Conservation (phyloP, 768 basidiomycete species). For the Phylloporus scabripes region DNA sequence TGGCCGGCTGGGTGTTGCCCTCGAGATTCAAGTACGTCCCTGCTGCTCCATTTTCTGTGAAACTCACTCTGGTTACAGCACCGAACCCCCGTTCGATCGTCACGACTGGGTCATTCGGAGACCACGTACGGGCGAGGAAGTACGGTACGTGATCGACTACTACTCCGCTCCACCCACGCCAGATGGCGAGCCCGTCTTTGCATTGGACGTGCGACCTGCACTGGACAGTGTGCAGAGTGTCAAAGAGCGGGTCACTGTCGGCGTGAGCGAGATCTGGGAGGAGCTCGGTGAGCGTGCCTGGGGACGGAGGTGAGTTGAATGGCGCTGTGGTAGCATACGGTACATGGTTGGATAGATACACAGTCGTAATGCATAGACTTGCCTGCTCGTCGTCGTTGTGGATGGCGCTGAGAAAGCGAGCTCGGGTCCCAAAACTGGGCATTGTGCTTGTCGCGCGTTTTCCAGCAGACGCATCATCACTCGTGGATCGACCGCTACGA, state of each 20-base stretch:
- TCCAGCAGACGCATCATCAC: constrained; percentile 4
- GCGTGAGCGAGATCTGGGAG: constrained; percentile 67
- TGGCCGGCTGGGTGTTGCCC: constrained; percentile 87
- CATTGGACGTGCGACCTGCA: constrained; percentile 92
- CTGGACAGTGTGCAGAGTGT: constrained; percentile 79
- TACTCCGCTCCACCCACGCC: constrained; percentile 87
- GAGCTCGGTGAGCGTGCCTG: constrained; percentile 29
- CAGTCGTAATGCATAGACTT: constrained; percentile 1
- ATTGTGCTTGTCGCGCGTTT: constrained; percentile 14
- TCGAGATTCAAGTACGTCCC: constrained; percentile 77
- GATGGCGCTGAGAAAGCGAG: constrained; percentile 8
- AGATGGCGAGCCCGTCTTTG: constrained; percentile 92
- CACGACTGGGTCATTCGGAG: constrained; percentile 97
- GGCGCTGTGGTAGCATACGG: constrained; percentile 8
- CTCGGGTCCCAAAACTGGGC: constrained; percentile 21
- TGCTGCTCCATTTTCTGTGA: neutral
- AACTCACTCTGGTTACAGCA: constrained; percentile 39
- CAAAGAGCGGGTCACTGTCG: constrained; percentile 63
- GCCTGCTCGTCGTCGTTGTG: constrained; percentile 2
- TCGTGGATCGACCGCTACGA: constrained; percentile 3
- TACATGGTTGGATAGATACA: constrained; percentile 2
- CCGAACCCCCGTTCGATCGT: constrained; percentile 92
- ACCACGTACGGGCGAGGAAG: constrained; percentile 69
- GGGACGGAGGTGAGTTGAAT: constrained; percentile 15
- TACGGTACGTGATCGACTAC: constrained; percentile 97